Evolutionary conservation across 768 basidiomycete species (phyloP).

Genomic region (Zangia roseola): DNA sequence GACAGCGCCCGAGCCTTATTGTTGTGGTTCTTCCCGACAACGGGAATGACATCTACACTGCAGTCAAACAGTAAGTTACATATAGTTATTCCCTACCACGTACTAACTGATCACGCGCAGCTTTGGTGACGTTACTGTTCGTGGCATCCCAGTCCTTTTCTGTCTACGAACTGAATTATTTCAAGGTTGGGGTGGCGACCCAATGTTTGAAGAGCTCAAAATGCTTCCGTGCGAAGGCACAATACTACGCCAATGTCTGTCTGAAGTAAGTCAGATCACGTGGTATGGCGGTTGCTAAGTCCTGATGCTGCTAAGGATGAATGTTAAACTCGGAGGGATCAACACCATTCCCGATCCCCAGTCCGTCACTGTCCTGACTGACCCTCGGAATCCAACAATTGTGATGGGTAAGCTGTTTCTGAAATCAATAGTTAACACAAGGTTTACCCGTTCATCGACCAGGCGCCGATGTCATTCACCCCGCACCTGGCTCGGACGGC

Average conservation of each 20-base stretch:
- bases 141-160: constrained; percentile 5
- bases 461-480: constrained; percentile 86
- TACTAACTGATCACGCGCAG: constrained; percentile 35
- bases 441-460: constrained; percentile 2
- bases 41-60: constrained; percentile 72
- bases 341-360: constrained; percentile 73
- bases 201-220: constrained; percentile 73
- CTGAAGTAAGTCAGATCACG: constrained; percentile 56
- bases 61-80: constrained; percentile 69
- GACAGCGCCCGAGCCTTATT: constrained; percentile 52
- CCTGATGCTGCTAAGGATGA: constrained; percentile 49
- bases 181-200: constrained; percentile 70
- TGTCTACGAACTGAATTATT: neutral
- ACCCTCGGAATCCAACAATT: constrained; percentile 72
- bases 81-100: neutral
- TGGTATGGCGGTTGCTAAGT: neutral
- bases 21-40: constrained; percentile 72
- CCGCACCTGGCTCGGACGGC: constrained; percentile 74
- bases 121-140: constrained; percentile 67
- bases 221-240: constrained; percentile 63
- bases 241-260: constrained; percentile 81
- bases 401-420: constrained; percentile 57
- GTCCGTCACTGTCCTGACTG: constrained; percentile 62
- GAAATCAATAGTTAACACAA: neutral
- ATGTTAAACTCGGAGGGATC: constrained; percentile 83